phyloP scores from a whole-genome alignment of 75 land plant species.

The Picea glauca region DNA sequence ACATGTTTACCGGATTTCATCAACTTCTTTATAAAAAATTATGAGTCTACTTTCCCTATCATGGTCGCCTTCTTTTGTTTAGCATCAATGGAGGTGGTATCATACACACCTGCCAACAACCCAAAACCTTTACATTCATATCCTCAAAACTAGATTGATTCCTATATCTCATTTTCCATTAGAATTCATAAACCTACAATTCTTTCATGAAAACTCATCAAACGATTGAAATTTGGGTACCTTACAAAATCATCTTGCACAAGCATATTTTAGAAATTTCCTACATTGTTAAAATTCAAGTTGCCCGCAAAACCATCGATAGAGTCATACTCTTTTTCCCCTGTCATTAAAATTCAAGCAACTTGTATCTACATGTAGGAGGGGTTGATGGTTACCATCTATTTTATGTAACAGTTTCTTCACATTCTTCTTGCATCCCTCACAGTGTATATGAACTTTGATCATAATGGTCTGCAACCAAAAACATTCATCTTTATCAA shows the following conservation, averaged over 20 bases:
- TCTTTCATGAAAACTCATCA: neutral
- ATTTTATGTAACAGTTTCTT: slow-evolving; percentile 56
- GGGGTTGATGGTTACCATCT: slow-evolving; percentile 27
- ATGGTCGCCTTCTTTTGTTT: slow-evolving; percentile 62
- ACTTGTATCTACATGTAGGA: too few species aligned
- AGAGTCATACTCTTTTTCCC: neutral
- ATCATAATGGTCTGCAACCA: slow-evolving; percentile 55
- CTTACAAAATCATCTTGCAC: neutral
- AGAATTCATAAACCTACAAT: neutral
- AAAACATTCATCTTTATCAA: neutral
- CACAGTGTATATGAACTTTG: slow-evolving; percentile 67
- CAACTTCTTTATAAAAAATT: slow-evolving; percentile 49
- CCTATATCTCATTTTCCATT: neutral
- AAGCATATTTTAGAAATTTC: neutral
- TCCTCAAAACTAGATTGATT: neutral
- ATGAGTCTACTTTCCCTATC: slow-evolving; percentile 44
- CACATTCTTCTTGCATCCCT: slow-evolving; percentile 65
- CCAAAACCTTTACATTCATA: too few species aligned
- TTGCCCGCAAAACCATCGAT: neutral
- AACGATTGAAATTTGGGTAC: neutral
- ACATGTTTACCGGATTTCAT: slow-evolving; percentile 55
- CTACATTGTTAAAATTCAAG: neutral
- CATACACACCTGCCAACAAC: slow-evolving; percentile 38
- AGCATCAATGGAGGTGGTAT: slow-evolving; percentile 30
- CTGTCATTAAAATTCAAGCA: too few species aligned